phyloP scores from a whole-genome alignment of 2,329 filamentous ascomycete species.

The Paecilomyces niveus region DNA sequence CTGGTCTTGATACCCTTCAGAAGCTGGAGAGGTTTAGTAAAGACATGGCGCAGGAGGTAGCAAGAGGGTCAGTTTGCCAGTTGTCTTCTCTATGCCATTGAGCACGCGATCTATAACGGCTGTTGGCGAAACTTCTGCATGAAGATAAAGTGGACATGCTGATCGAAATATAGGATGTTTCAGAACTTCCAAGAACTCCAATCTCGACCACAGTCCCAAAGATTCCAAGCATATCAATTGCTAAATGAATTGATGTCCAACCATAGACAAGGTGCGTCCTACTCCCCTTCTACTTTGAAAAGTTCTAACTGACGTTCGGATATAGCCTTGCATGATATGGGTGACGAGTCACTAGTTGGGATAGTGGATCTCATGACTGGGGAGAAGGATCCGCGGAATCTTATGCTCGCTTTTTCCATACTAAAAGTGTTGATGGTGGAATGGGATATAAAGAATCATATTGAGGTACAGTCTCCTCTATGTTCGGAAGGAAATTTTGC shows the following conservation, averaged over 20 bases:
- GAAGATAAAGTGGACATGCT: slow-evolving; percentile 11
- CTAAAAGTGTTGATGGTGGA: slow-evolving; percentile 61
- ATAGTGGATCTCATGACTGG: slow-evolving; percentile 60
- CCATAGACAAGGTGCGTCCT: slow-evolving; percentile 47
- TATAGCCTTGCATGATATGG: slow-evolving; percentile 48
- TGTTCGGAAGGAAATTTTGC: not conserved
- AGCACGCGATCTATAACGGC: not conserved
- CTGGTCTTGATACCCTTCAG: slow-evolving; percentile 53
- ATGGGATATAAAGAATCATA: slow-evolving; percentile 56
- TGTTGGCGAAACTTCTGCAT: not conserved
- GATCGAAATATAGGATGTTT: slow-evolving; percentile 34
- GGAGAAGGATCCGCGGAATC: slow-evolving; percentile 62
- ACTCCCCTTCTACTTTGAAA: not conserved
- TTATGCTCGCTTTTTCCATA: slow-evolving; percentile 65
- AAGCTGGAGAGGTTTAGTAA: slow-evolving; percentile 53
- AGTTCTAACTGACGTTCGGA: slow-evolving; percentile 8
- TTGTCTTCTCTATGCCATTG: slow-evolving; percentile 6
- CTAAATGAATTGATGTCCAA: slow-evolving; percentile 56
- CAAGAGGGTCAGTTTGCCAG: slow-evolving; percentile 42
- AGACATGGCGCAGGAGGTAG: slow-evolving; percentile 47
- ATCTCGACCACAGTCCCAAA: slow-evolving; percentile 56
- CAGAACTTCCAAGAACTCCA: slow-evolving; percentile 51
- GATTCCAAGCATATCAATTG: slow-evolving; percentile 56
- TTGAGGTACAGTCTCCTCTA: slow-evolving; percentile 39
- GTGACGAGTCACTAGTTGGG: slow-evolving; percentile 53